Percentiles rank a stretch among this genome's conserved stretches.
These are phyloP conservation scores for Scutellaria minor DNA, from an alignment of 257 asterid species.

Conservation along the genomic window DNA sequence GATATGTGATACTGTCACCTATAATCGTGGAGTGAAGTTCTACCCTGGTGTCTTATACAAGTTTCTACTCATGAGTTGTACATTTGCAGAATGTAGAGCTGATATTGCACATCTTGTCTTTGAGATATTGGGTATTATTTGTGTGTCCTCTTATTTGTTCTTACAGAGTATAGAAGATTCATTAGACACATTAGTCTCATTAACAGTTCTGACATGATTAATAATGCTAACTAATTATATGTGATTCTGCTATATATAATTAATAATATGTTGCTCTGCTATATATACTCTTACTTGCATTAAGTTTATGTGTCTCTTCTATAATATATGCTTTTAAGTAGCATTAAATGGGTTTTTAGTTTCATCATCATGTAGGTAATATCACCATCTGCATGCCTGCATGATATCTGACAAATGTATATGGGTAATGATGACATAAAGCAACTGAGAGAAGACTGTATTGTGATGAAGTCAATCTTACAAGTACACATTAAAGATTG, in stretches of 20 bases:
- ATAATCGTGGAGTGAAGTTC: neutral
- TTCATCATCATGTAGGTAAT: conserved; percentile 13
- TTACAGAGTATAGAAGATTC: neutral
- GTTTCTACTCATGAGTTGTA: neutral
- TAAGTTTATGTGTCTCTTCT: too few relatives aligned
- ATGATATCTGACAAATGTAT: neutral
- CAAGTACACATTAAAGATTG: neutral
- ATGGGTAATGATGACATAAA: neutral
- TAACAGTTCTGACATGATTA: too few relatives aligned
- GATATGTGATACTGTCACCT: neutral
- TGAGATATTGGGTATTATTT: conserved; percentile 4
- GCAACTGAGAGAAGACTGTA: neutral
- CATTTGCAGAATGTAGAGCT: neutral
- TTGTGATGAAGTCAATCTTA: neutral
- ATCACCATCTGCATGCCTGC: conserved; percentile 3
- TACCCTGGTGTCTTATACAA: neutral
- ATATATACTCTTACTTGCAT: too few relatives aligned
- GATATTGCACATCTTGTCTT: neutral
- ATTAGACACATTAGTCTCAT: too few relatives aligned
- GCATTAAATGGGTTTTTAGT: neutral
- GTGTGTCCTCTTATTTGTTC: neutral
- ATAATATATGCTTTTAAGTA: too few relatives aligned
- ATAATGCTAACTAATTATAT: neutral
- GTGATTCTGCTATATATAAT: neutral
- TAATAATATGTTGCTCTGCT: too few relatives aligned